Conservation (phyloP, 257 asterid genomes). For the Rhazya stricta region DNA sequence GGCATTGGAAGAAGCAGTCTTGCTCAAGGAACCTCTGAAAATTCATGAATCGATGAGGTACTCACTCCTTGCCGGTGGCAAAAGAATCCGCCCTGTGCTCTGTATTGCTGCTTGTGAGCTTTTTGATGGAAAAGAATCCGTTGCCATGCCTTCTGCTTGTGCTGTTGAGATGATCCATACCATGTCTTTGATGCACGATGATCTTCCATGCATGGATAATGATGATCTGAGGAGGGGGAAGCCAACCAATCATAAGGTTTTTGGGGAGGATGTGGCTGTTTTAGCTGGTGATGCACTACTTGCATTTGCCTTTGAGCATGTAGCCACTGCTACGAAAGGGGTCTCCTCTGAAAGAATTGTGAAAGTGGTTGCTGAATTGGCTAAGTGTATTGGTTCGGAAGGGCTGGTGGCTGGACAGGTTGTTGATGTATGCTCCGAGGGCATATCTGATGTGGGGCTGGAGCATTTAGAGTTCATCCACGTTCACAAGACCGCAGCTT, state of each 20-base stretch:
- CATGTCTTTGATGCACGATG: slow-evolving; percentile 66
- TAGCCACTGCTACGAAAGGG: slow-evolving; percentile 39
- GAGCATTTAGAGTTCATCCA: slow-evolving; percentile 53
- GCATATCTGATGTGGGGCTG: slow-evolving; percentile 37
- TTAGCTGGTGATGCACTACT: slow-evolving; percentile 56
- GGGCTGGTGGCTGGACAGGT: slow-evolving; percentile 57
- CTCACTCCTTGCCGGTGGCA: slow-evolving; percentile 67
- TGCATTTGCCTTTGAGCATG: slow-evolving; percentile 45
- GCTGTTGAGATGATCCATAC: slow-evolving; percentile 69
- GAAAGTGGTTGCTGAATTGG: slow-evolving; percentile 37
- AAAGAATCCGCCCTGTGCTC: slow-evolving; percentile 50
- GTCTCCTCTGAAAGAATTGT: slow-evolving; percentile 30
- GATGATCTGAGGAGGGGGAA: slow-evolving; percentile 55
- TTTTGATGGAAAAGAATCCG: slow-evolving; percentile 42
- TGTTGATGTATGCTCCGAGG: slow-evolving; percentile 46
- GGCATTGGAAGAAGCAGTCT: slow-evolving; percentile 40
- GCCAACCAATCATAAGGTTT: slow-evolving; percentile 54
- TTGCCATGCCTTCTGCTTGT: slow-evolving; percentile 60
- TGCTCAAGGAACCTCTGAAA: slow-evolving; percentile 33
- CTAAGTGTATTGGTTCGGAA: slow-evolving; percentile 39
- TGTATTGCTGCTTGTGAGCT: slow-evolving; percentile 63
- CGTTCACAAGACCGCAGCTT: slow-evolving; percentile 54
- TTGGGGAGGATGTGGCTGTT: slow-evolving; percentile 48
- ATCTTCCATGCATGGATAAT: slow-evolving; percentile 68
- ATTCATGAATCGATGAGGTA: slow-evolving; percentile 58